phyloP scores from a whole-genome alignment of 169 alveolate genomes.

The Cryptosporidium baileyi region DNA sequence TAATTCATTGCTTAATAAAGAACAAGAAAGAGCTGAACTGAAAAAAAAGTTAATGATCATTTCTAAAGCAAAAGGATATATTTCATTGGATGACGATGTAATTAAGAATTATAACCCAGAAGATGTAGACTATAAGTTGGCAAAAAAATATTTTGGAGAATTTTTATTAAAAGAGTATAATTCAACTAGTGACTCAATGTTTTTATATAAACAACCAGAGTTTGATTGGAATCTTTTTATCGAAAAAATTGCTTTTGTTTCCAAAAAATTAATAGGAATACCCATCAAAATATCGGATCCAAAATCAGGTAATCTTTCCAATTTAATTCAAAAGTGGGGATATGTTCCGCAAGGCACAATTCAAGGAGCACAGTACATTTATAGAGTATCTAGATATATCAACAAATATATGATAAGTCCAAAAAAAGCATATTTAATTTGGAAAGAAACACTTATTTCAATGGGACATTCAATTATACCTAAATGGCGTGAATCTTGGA shows the following conservation, averaged over 20 bases:
- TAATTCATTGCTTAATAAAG: not conserved
- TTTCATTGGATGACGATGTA: constrained; percentile 16
- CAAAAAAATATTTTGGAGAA: constrained; percentile 39
- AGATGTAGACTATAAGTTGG: constrained; percentile 26
- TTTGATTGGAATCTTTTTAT: constrained; percentile 29
- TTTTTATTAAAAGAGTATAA: constrained; percentile 1
- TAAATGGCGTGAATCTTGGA: constrained; percentile 68
- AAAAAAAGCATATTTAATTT: constrained; percentile 47
- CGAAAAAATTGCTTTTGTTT: not conserved
- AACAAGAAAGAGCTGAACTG: constrained; percentile 9
- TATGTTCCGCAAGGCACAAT: constrained; percentile 59
- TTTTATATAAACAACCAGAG: constrained; percentile 37
- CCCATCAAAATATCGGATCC: constrained; percentile 42
- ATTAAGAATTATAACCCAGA: constrained; percentile 26
- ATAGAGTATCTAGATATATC: constrained; percentile 49
- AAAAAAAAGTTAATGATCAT: constrained; percentile 39
- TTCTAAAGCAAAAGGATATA: constrained; percentile 65
- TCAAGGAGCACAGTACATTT: constrained; percentile 67
- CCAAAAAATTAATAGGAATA: constrained; percentile 28
- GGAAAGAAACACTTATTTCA: constrained; percentile 58
- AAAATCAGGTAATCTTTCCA: constrained; percentile 16
- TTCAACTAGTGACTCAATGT: no score
- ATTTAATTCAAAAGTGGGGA: constrained; percentile 57
- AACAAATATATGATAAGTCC: constrained; percentile 64
- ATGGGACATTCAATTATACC: constrained; percentile 54